phyloP scores from a whole-genome alignment of 2,329 filamentous ascomycete species.

The Pseudonectria foliicola region DNA sequence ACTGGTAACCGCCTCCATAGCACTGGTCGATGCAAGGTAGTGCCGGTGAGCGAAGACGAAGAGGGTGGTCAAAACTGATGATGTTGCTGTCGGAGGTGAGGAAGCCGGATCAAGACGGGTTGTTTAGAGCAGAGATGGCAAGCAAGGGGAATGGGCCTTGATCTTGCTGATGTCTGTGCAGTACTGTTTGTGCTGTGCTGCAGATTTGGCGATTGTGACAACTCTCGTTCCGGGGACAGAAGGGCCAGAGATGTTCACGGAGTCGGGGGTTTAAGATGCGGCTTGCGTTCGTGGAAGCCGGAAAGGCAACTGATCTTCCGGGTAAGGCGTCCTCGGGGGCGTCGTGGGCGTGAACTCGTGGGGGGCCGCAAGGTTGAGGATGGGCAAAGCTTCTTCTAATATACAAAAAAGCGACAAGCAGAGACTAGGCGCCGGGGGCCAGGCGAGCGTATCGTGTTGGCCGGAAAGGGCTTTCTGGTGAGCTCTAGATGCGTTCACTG shows the following conservation, averaged over 20 bases:
- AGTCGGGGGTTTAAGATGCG: neutral
- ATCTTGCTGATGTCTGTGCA: no score
- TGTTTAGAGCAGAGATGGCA: no score
- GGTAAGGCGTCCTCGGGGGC: conserved; percentile 9
- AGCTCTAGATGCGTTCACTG: neutral
- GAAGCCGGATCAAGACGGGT: no score
- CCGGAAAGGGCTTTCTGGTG: no score
- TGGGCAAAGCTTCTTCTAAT: conserved; percentile 8
- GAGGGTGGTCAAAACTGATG: neutral
- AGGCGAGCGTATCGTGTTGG: neutral
- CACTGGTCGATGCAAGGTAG: neutral
- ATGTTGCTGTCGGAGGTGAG: no score
- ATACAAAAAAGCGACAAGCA: conserved; percentile 3
- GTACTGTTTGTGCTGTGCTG: no score
- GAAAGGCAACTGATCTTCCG: conserved; percentile 9
- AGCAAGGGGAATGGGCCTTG: no score
- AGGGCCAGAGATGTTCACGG: no score
- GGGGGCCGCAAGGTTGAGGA: conserved; percentile 6
- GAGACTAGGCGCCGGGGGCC: conserved; percentile 3
- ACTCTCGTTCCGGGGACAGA: no score
- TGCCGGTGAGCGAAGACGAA: neutral
- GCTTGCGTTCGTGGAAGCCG: conserved; percentile 2
- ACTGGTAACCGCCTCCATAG: conserved; percentile 25
- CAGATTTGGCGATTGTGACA: no score
- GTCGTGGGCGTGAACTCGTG: conserved; percentile 5